These are phyloP conservation scores for Trichoderma semiorbis DNA, from an alignment of 2,329 filamentous ascomycete species.

Conservation along the genomic window DNA sequence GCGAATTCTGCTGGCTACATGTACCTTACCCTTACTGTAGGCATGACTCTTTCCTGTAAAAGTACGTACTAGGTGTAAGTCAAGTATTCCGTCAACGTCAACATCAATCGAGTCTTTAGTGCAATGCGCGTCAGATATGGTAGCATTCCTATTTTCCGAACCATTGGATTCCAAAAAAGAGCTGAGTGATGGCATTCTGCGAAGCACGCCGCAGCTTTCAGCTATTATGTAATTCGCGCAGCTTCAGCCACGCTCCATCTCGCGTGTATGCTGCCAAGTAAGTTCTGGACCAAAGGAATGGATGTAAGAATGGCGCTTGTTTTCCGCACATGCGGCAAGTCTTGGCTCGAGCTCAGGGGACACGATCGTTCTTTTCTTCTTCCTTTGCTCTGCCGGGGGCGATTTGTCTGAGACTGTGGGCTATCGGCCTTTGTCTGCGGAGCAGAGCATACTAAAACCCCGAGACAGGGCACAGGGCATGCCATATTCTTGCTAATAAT, in stretches of 20 bases:
- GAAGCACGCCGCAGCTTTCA: not conserved
- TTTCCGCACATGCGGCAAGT: not conserved
- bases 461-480: slow-evolving; percentile 10
- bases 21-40: not conserved
- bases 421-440: not conserved
- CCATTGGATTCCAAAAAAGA: not conserved
- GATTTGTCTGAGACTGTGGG: not conserved
- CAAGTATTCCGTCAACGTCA: not conserved
- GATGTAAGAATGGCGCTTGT: not conserved
- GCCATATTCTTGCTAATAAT: not conserved
- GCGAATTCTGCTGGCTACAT: not conserved
- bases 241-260: not conserved
- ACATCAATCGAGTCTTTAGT: not conserved
- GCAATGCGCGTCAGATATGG: not conserved
- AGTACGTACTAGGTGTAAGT: not conserved
- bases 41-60: not conserved
- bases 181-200: not conserved
- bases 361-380: not conserved
- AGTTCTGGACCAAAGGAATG: not conserved
- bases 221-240: slow-evolving; percentile 1
- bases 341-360: not conserved
- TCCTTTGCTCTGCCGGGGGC: not conserved
- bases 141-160: not conserved
- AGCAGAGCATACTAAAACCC: not conserved
- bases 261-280: not conserved